Conservation (phyloP, 2,329 filamentous ascomycete genomes). For the Blastomyces parvus region DNA sequence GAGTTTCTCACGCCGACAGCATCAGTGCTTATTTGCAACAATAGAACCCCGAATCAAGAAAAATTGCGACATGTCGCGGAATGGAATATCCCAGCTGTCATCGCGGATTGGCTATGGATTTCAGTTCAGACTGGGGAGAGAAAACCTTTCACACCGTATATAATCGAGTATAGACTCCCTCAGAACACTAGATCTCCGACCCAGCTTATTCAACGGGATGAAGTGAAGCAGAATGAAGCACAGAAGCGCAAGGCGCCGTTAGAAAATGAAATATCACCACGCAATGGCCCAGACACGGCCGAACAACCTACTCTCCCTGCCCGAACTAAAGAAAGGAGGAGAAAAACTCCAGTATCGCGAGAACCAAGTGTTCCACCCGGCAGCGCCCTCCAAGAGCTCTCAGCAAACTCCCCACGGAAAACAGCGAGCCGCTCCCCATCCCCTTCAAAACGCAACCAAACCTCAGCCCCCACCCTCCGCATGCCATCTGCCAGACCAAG, state of each 20-base stretch:
- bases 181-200: constrained; percentile 16
- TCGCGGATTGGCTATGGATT: constrained; percentile 73
- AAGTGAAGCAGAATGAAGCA: background rate
- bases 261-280: background rate
- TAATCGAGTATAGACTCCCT: constrained; percentile 23
- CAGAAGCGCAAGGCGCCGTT: background rate
- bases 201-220: constrained; percentile 7
- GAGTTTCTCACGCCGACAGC: constrained; percentile 62
- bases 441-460: constrained; percentile 14
- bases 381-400: constrained; percentile 15
- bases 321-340: background rate
- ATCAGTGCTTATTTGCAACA: constrained; percentile 68
- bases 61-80: constrained; percentile 69
- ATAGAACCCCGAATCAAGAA: constrained; percentile 45
- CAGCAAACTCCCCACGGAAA: constrained; percentile 15
- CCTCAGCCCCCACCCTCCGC: background rate
- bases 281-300: background rate
- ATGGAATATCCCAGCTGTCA: constrained; percentile 72
- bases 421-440: constrained; percentile 19
- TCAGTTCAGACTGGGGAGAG: constrained; percentile 52
- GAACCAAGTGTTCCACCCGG: background rate
- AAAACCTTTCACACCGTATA: constrained; percentile 42
- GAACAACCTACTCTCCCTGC: background rate
- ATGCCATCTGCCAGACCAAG: background rate
- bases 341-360: background rate